These are phyloP conservation scores for Exophiala sp. DNA, from an alignment of 2,329 filamentous ascomycete species.

Conservation along the genomic window DNA sequence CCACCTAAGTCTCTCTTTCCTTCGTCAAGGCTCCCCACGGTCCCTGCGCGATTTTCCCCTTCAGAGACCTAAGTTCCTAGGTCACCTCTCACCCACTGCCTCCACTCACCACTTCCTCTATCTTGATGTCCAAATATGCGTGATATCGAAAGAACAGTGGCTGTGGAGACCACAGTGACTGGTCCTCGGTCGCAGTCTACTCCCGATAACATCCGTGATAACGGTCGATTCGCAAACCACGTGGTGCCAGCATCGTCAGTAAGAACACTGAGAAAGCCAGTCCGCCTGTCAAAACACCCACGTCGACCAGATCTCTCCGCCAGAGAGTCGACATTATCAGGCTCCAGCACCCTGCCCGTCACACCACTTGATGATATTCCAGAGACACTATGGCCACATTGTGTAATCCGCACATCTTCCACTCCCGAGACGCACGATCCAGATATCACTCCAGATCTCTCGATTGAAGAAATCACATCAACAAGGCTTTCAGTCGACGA, in stretches of 20 bases:
- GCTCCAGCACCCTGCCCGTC: constrained; percentile 15
- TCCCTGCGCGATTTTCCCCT: background rate
- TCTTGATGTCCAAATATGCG: background rate
- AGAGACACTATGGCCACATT: constrained; percentile 15
- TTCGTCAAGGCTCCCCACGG: background rate
- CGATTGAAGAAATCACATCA: constrained; percentile 22
- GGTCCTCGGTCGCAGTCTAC: background rate
- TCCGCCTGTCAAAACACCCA: background rate
- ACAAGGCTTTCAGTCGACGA: constrained; percentile 22
- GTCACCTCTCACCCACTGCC: no score
- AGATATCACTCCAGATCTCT: constrained; percentile 22
- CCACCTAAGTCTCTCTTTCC: background rate
- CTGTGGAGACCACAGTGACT: background rate
- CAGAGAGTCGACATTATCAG: constrained; percentile 8
- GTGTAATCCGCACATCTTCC: constrained; percentile 18
- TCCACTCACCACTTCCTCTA: no score
- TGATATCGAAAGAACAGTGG: background rate
- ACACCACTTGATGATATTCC: constrained; percentile 24
- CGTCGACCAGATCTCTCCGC: constrained; percentile 6
- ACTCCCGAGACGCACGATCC: constrained; percentile 17
- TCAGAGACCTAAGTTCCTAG: no score
- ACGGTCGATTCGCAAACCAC: constrained; percentile 1
- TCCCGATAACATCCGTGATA: background rate
- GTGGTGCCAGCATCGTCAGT: constrained; percentile 12
- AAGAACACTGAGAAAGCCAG: constrained; percentile 9